These are phyloP conservation scores for Aspergillus hortae DNA, from an alignment of 2,329 filamentous ascomycete genomes.

Conservation along the genomic window DNA sequence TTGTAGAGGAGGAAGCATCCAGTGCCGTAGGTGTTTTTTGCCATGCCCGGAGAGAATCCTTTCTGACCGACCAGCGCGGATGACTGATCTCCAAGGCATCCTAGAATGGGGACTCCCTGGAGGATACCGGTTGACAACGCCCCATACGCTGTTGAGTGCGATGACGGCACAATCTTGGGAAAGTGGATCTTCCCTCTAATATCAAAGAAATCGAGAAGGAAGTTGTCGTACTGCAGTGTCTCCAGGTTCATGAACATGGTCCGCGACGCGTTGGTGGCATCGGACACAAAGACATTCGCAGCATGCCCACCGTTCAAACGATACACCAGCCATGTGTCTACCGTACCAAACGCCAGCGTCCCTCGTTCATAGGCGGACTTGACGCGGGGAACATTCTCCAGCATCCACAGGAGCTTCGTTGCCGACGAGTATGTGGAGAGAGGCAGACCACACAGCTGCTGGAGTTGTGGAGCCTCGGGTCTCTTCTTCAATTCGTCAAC, in stretches of 20 bases:
- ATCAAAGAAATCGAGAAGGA: constrained; percentile 73
- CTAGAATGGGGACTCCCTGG: constrained; percentile 67
- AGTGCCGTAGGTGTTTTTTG: constrained; percentile 89
- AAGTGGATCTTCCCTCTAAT: constrained; percentile 70
- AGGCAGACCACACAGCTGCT: constrained; percentile 71
- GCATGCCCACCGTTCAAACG: constrained; percentile 67
- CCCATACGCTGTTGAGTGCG: constrained; percentile 69
- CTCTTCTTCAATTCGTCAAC: constrained; percentile 71
- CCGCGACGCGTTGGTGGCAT: constrained; percentile 80
- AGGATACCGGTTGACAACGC: constrained; percentile 60
- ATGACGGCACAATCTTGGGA: constrained; percentile 77
- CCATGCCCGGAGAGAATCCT: constrained; percentile 75
- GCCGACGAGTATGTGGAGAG: constrained; percentile 85
- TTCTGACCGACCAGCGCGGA: constrained; percentile 81
- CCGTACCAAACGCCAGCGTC: constrained; percentile 75
- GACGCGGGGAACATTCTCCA: constrained; percentile 68
- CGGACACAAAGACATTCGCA: constrained; percentile 72
- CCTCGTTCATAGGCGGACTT: constrained; percentile 70
- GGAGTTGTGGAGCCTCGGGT: constrained; percentile 63
- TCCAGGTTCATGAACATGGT: constrained; percentile 92
- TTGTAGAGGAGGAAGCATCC: constrained; percentile 89
- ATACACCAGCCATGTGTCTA: constrained; percentile 85
- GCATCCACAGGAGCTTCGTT: constrained; percentile 78
- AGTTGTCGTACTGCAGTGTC: constrained; percentile 73
- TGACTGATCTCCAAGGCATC: constrained; percentile 82